Base-by-base conservation (phyloP, 2,329 filamentous ascomycete genomes). In the Clonostachys sp. region DNA sequence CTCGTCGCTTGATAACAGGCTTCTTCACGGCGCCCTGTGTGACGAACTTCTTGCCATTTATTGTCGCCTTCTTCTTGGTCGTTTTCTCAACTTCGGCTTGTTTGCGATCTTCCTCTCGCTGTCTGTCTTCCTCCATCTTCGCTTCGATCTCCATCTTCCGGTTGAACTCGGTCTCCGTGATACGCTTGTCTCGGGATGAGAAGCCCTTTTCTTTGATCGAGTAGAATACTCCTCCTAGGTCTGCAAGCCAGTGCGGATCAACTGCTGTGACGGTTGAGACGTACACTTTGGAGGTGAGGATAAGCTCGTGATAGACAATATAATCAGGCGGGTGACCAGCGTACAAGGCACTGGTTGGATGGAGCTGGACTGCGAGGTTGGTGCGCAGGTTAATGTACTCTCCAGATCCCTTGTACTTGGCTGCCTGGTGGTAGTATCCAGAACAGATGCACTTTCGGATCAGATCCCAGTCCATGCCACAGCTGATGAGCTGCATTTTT, bases 171-270 rank as follows among this genome's bases (percentile, higher is more conserved):
- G 84, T 86, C 70, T 97, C 92, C 1, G 87, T 92, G 43, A 96
- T 82, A 46, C 89, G 81, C 68, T 91, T 92, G 59, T 96, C 88
- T 24, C 89, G 78, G 12, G 86, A 83, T 13, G 89, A 95, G 63
- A 95, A 99, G 2, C 92, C 94, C 68, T 99, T 99, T 69, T 97
- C 92, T 70, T 96, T 96, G 61, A 99, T 81, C 2, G 87, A 94
- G 67, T 97, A 99, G 66, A 99, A 99, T 1, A 99, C 94, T 2
- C 91, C 94, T 34, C 95, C 94, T 6, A 99, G 75, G 63, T 99
- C 94, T 7, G 94, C 94, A 39, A 99, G 81, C 94, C 94, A 99
- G 63, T 95, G 90, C 45, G 94, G 92, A 64, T 99, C 94, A 2
- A 99, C 94, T 2, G 90, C 83, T 5, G 94, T 99, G 10, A 99